These are phyloP conservation scores for Gentiana straminea DNA, from an alignment of 257 asterid genomes.

Conservation along the genomic window DNA sequence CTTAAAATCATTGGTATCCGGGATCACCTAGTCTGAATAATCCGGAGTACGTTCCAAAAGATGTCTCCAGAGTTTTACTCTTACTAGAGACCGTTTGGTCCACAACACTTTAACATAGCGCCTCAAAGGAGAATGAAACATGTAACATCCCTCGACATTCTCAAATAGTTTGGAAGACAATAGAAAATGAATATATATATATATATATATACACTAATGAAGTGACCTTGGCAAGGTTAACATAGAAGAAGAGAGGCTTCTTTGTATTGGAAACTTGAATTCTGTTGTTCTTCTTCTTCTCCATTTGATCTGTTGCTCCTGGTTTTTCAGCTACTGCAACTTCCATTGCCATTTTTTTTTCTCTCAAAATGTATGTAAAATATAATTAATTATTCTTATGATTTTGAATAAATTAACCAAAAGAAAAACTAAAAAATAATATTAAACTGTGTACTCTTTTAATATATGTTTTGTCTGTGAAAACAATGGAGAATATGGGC, in stretches of 20 bases:
- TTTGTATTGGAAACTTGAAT: constrained; percentile 56
- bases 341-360: constrained; percentile 28
- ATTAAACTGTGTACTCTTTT: background rate
- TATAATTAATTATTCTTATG: too few relatives aligned
- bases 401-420: too few relatives aligned
- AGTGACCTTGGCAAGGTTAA: constrained; percentile 48
- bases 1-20: too few relatives aligned
- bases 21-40: too few relatives aligned
- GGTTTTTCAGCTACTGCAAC: constrained; percentile 16
- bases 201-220: background rate
- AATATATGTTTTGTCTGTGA: background rate
- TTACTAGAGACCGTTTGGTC: too few relatives aligned
- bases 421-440: too few relatives aligned
- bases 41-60: too few relatives aligned
- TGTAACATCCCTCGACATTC: too few relatives aligned
- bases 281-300: constrained; percentile 28
- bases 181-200: background rate
- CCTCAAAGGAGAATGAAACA: too few relatives aligned
- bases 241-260: constrained; percentile 57
- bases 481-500: constrained; percentile 7
- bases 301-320: constrained; percentile 7
- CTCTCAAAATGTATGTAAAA: background rate
- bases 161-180: too few relatives aligned
- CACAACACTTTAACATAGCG: too few relatives aligned
- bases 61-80: too few relatives aligned